Evolutionary conservation across 2,329 filamentous ascomycete genomes (phyloP).

Genomic region (Elsinoe arachidis): DNA sequence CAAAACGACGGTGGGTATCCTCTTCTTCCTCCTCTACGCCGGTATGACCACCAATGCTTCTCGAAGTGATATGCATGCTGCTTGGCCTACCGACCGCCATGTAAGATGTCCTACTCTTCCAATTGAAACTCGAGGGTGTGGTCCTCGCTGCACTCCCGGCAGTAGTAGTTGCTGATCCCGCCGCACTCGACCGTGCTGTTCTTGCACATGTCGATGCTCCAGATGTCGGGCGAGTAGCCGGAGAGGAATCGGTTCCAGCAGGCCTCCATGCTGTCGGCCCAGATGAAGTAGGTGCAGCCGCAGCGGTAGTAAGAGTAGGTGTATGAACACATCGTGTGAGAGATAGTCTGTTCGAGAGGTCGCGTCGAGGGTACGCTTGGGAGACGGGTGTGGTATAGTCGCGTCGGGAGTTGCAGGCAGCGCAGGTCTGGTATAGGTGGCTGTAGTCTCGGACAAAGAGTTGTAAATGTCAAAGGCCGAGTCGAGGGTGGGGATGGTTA

Average conservation of each 20-base stretch:
- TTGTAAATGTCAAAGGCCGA: not conserved
- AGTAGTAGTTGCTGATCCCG: slow-evolving; percentile 38
- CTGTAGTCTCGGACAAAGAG: not conserved
- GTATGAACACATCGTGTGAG: slow-evolving; percentile 36
- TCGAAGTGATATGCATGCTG: not conserved
- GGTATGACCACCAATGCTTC: not conserved
- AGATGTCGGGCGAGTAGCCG: slow-evolving; percentile 40
- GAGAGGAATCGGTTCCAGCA: slow-evolving; percentile 37
- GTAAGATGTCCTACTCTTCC: slow-evolving; percentile 25
- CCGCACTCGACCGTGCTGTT: slow-evolving; percentile 26
- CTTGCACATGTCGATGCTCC: slow-evolving; percentile 41
- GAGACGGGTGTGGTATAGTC: not conserved
- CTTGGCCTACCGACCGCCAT: no score
- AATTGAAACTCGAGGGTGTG: slow-evolving; percentile 35
- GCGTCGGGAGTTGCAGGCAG: not conserved
- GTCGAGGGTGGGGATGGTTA: not conserved
- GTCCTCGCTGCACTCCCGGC: slow-evolving; percentile 36
- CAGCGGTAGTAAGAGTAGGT: slow-evolving; percentile 41
- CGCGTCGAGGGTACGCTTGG: not conserved
- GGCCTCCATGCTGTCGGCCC: slow-evolving; percentile 38
- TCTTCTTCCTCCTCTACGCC: not conserved
- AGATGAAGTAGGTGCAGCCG: slow-evolving; percentile 42
- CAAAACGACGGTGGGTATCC: not conserved
- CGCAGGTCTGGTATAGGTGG: not conserved
- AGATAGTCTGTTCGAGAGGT: not conserved